A percentile compares a stretch with the other conserved stretches of the same genome.
Conservation (phyloP, 2,329 filamentous ascomycete species). For the Hymenotorrendiella dingleyae region DNA sequence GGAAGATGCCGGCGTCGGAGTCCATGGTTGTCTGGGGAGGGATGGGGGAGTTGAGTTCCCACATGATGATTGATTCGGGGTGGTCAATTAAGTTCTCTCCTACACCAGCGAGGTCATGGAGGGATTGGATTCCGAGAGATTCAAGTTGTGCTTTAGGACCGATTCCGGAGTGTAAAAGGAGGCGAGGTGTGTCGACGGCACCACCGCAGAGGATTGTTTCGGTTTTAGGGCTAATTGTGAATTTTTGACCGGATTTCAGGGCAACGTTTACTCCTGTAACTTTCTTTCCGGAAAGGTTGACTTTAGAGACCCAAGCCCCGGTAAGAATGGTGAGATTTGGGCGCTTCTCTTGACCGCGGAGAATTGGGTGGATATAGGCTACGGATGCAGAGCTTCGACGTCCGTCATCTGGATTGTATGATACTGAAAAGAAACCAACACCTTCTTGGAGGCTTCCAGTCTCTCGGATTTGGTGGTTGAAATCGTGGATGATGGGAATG, state of each 20-base stretch:
- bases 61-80: slow-evolving; percentile 42
- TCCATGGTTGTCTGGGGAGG: slow-evolving; percentile 46
- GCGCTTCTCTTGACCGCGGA: slow-evolving; percentile 74
- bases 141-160: slow-evolving; percentile 29
- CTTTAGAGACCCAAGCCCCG: slow-evolving; percentile 78
- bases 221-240: slow-evolving; percentile 56
- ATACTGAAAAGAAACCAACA: slow-evolving; percentile 85
- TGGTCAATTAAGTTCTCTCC: slow-evolving; percentile 34
- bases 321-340: slow-evolving; percentile 83
- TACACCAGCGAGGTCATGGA: slow-evolving; percentile 30
- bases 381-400: slow-evolving; percentile 80
- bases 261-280: slow-evolving; percentile 70
- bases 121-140: slow-evolving; percentile 28
- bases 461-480: slow-evolving; percentile 75
- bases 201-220: slow-evolving; percentile 57
- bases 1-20: slow-evolving; percentile 50
- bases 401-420: slow-evolving; percentile 86
- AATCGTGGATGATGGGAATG: slow-evolving; percentile 78
- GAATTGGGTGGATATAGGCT: slow-evolving; percentile 87
- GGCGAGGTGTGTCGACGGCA: slow-evolving; percentile 33
- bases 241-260: slow-evolving; percentile 45
- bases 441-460: slow-evolving; percentile 68
- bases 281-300: slow-evolving; percentile 64
- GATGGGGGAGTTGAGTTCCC: slow-evolving; percentile 37
- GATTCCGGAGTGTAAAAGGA: slow-evolving; percentile 36